phyloP scores from a whole-genome alignment of 2,329 filamentous ascomycete genomes.

The Nigrospora sphaerica region DNA sequence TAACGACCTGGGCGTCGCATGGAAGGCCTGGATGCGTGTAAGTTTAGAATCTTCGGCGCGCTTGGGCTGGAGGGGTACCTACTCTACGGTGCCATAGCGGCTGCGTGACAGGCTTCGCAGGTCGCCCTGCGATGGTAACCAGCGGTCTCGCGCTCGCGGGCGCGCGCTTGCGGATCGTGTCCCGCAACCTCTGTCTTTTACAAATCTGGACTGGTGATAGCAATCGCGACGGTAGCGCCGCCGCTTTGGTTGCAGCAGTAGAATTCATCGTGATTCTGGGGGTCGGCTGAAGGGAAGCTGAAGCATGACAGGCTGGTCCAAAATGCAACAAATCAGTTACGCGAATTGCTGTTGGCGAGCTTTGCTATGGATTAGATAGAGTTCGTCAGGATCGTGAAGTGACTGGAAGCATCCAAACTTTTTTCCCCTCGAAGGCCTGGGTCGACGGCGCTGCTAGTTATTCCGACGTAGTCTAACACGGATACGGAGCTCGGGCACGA shows the following conservation, averaged over 20 bases:
- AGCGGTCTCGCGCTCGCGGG: conserved; percentile 12
- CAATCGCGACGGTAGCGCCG: conserved; percentile 36
- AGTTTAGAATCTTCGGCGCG: background rate
- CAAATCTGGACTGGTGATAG: conserved; percentile 35
- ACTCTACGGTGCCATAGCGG: too few relatives aligned
- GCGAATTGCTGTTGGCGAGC: background rate
- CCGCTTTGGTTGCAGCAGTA: conserved; percentile 32
- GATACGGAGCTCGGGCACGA: background rate
- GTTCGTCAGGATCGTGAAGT: conserved; percentile 1
- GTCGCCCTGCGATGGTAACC: conserved; percentile 13
- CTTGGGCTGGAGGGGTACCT: too few relatives aligned
- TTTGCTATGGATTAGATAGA: too few relatives aligned
- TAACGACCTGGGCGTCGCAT: conserved; percentile 45
- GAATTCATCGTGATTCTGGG: conserved; percentile 35
- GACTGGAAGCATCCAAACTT: conserved; percentile 8
- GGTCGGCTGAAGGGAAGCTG: too few relatives aligned
- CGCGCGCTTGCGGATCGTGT: conserved; percentile 28
- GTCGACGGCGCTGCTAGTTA: background rate
- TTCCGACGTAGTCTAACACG: background rate
- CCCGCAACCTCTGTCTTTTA: conserved; percentile 30
- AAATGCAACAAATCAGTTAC: too few relatives aligned
- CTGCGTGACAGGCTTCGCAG: background rate
- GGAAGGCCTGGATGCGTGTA: conserved; percentile 40
- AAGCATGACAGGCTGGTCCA: too few relatives aligned
- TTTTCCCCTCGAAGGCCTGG: background rate